phyloP scores from a whole-genome alignment of 2,329 filamentous ascomycete species.

The Colletotrichum melonis region DNA sequence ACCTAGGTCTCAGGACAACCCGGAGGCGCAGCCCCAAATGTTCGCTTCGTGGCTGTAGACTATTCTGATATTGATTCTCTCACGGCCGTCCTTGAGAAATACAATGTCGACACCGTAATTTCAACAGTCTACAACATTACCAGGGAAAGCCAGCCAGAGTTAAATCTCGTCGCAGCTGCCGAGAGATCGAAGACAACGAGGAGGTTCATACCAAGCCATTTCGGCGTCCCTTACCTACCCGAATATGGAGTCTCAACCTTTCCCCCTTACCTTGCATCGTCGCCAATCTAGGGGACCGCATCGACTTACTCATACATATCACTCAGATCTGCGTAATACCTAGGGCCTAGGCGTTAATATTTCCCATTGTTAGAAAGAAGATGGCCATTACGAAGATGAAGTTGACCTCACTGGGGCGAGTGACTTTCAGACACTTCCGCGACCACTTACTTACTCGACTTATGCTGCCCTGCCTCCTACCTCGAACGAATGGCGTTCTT shows the following conservation, averaged over 20 bases:
- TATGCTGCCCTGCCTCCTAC: conserved; percentile 36
- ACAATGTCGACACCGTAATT: conserved; percentile 56
- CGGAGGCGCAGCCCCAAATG: conserved; percentile 36
- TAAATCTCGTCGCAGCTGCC: conserved; percentile 56
- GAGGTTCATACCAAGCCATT: conserved; percentile 57
- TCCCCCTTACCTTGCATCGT: background rate
- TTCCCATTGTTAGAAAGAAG: background rate
- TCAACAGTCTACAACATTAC: conserved; percentile 49
- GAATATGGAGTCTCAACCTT: conserved; percentile 40
- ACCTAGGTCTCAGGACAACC: conserved; percentile 23
- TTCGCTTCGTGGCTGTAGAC: conserved; percentile 41
- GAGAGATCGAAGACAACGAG: conserved; percentile 49
- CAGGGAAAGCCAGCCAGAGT: conserved; percentile 40
- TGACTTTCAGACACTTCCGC: conserved; percentile 55
- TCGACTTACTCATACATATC: background rate
- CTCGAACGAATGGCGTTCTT: conserved; percentile 51
- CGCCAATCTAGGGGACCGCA: background rate
- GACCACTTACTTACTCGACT: conserved; percentile 39
- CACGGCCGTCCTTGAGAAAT: conserved; percentile 41
- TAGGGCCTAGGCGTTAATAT: background rate
- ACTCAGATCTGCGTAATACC: background rate
- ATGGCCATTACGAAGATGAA: conserved; percentile 39
- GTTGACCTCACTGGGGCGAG: conserved; percentile 49
- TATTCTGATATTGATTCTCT: conserved; percentile 40
- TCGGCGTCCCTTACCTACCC: conserved; percentile 46